Evolutionary conservation across 225 moss, liverwort and hornwort genomes (phyloP).

Genomic region (Polytrichum formosum): DNA sequence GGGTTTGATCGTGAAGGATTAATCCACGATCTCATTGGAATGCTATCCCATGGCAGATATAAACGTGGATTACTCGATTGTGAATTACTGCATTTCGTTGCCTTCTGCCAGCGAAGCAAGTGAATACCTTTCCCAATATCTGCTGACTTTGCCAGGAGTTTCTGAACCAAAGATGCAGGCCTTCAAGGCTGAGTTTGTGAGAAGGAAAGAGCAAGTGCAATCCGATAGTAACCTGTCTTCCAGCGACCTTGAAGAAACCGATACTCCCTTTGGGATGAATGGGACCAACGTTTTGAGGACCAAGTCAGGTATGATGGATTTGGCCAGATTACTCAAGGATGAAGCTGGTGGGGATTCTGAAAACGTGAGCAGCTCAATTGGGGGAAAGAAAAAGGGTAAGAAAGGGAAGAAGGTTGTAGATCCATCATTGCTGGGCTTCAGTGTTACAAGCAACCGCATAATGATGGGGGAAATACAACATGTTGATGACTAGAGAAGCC

Average conservation of each 20-base stretch:
- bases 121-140: conserved; percentile 52
- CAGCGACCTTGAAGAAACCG: conserved; percentile 31
- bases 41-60: conserved; percentile 33
- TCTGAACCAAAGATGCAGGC: conserved; percentile 28
- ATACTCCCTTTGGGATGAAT: conserved; percentile 49
- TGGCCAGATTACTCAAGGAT: conserved; percentile 7
- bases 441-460: conserved; percentile 63
- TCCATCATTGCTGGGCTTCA: conserved; percentile 59
- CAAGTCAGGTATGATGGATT: conserved; percentile 7
- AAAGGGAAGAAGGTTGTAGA: conserved; percentile 67
- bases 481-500: conserved; percentile 38
- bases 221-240: conserved; percentile 39
- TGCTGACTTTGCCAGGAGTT: conserved; percentile 21
- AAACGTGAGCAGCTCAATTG: conserved; percentile 6
- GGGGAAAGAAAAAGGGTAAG: conserved; percentile 56
- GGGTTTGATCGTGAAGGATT: too few species aligned
- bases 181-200: conserved; percentile 57
- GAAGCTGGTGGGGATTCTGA: conserved; percentile 4
- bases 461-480: conserved; percentile 78
- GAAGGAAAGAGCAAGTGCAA: conserved; percentile 41
- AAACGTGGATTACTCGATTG: conserved; percentile 35
- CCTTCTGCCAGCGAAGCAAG: conserved; percentile 45
- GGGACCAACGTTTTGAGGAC: conserved; percentile 39
- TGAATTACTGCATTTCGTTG: conserved; percentile 58
- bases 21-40: neutral